These are phyloP conservation scores for Mycosarcoma mackinlayi DNA, from an alignment of 1,284 basidiomycete species.

Conservation along the genomic window DNA sequence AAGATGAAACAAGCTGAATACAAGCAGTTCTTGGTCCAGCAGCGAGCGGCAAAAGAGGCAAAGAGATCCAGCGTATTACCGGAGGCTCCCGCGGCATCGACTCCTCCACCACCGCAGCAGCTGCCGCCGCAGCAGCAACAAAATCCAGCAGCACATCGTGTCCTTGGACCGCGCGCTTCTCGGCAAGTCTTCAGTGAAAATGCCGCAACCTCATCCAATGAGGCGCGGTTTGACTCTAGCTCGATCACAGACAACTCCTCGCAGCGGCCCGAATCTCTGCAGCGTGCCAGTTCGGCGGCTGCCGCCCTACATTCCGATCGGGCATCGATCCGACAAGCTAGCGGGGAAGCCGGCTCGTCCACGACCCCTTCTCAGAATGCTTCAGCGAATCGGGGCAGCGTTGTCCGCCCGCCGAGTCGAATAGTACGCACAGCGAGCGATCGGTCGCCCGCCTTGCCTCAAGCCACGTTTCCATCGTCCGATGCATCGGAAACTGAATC, in stretches of 20 bases:
- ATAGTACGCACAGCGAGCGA: constrained; percentile 28
- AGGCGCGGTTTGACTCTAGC: neutral
- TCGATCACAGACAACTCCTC: neutral
- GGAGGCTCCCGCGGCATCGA: constrained; percentile 13
- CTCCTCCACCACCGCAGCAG: constrained; percentile 13
- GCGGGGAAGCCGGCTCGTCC: constrained; percentile 18
- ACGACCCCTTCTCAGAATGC: constrained; percentile 7
- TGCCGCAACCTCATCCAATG: neutral
- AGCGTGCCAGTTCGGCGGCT: constrained; percentile 39
- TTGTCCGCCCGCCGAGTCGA: constrained; percentile 34
- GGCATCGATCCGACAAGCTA: neutral
- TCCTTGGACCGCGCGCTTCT: constrained; percentile 28
- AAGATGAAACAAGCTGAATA: constrained; percentile 89
- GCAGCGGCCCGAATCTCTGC: constrained; percentile 27
- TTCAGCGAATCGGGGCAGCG: constrained; percentile 7
- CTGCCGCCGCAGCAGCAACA: constrained; percentile 8
- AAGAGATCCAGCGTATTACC: constrained; percentile 26
- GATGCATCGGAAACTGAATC: constrained; percentile 25
- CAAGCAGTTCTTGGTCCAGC: constrained; percentile 62
- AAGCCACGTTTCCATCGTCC: constrained; percentile 17
- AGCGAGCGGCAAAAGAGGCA: constrained; percentile 39
- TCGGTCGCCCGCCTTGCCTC: constrained; percentile 23
- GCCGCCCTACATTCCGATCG: constrained; percentile 23
- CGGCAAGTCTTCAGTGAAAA: constrained; percentile 45
- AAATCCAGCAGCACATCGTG: constrained; percentile 8